A percentile compares a stretch with the other conserved stretches of the same genome.
phyloP scores from a whole-genome alignment of 176 grass and related monocot species.

The Echinochloa phyllopogon region DNA sequence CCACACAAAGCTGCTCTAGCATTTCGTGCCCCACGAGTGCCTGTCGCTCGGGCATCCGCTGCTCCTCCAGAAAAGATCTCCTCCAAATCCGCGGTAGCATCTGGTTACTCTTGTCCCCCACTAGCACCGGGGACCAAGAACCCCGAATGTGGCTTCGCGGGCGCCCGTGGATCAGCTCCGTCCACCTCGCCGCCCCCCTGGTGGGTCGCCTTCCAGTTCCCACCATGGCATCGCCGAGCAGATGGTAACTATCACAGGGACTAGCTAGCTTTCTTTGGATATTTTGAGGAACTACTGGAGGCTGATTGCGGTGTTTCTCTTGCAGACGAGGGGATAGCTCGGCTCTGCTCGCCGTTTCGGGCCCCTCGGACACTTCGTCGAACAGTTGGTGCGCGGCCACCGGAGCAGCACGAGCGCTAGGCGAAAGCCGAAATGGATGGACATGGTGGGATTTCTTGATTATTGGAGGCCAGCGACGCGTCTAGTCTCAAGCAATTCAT shows the following conservation, averaged over 20 bases:
- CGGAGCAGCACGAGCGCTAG: not conserved
- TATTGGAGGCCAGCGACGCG: not conserved
- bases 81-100: constrained; percentile 4
- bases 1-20: constrained; percentile 15
- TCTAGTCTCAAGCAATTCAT: not conserved
- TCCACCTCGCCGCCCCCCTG: not conserved
- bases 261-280: not conserved
- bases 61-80: not conserved
- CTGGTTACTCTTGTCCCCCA: constrained; percentile 18
- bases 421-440: not conserved
- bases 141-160: not conserved
- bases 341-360: not conserved
- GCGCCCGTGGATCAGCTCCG: not conserved
- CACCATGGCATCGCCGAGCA: not conserved
- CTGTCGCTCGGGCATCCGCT: not conserved
- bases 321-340: not conserved
- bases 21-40: not conserved
- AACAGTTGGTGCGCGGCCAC: constrained; percentile 35
- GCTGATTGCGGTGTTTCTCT: not conserved
- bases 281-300: too few relatives aligned
- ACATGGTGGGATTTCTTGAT: not conserved
- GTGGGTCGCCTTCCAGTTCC: not conserved
- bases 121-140: not conserved
- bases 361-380: constrained; percentile 36
- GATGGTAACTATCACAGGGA: not conserved